Conservation (phyloP, 306 rosid genomes). For the Prunus fruticosa region DNA sequence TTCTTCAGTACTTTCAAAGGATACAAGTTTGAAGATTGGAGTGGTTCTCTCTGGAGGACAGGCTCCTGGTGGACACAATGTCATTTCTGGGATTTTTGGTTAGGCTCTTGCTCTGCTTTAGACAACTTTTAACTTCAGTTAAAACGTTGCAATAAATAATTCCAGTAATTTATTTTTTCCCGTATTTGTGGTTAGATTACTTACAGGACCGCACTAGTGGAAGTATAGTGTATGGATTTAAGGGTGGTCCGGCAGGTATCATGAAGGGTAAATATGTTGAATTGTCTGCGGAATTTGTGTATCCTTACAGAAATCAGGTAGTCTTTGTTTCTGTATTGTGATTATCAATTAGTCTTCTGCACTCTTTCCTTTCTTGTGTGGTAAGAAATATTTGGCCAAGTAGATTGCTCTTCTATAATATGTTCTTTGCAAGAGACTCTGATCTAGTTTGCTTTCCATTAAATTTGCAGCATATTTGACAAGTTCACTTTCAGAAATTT, state of each 20-base stretch:
- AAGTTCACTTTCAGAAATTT: not conserved
- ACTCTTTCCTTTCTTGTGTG: not conserved
- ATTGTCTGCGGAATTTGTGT: slow-evolving; percentile 54
- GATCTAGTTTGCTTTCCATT: not conserved
- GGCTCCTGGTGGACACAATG: slow-evolving; percentile 96
- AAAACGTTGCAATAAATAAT: not conserved
- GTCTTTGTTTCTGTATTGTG: not conserved
- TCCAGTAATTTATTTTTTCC: not conserved
- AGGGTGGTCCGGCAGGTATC: slow-evolving; percentile 89
- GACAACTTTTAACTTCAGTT: not conserved
- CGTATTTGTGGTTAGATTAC: slow-evolving; percentile 40
- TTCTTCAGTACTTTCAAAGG: slow-evolving; percentile 18
- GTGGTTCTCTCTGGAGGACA: slow-evolving; percentile 94
- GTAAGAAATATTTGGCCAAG: not conserved
- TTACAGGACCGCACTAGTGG: slow-evolving; percentile 62
- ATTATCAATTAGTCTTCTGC: not conserved
- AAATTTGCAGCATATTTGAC: not conserved
- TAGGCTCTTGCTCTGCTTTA: not conserved
- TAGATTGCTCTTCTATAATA: not conserved
- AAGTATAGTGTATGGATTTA: slow-evolving; percentile 78
- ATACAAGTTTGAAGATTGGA: slow-evolving; percentile 63
- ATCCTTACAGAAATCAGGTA: slow-evolving; percentile 90
- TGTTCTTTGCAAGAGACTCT: not conserved
- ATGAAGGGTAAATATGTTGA: slow-evolving; percentile 80
- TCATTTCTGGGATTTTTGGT: slow-evolving; percentile 81